Evolutionary conservation across 139 green algal genomes (phyloP), one percentile per base, ranked within the genome.

Genomic region (Trebouxia sp.): DNA sequence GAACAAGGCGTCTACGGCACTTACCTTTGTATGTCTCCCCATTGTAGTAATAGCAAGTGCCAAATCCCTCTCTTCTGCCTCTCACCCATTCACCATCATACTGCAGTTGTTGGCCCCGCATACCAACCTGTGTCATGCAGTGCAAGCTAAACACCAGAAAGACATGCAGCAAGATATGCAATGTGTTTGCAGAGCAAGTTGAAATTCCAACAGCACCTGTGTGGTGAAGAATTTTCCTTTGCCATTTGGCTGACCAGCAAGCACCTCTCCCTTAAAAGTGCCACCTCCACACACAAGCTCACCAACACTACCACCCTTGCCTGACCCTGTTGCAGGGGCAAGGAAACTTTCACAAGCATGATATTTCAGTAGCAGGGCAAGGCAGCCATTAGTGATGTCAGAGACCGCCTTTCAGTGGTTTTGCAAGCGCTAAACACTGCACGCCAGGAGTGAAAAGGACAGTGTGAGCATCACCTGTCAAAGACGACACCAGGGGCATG

Each of bases 211-310:
- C 22, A 17, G n/a, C 24, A 77, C 69, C 72, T 65, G 72, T 62
- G 30, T 39, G 14, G 47, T 62, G 41, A 77, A 77, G 39, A 77
- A 66, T 26, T 65, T 45, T 26, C 72, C 72, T 32, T 47, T 65
- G 15, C 72, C 72, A 30, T 79, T 53, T 47, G 72, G 72, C 72
- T 79, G 45, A 43, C 72, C 72, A 43, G 72, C 72, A 38, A 79
- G 47, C 12, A 79, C 72, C 28, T 79, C 72, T 17, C 72, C 72
- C 35, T 43, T 65, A 32, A 65, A 79, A 14, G 65, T 45, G 47
- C 72, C 72, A 26, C 30, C 47, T 42, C 11, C 72, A 79, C 72
- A 65, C 9, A 62, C 32, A n/a, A 79, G 47, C 47, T 79, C 28
- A 35, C 72, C 72, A 12, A 26, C 30, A 28, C 65, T 79, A 9